A percentile compares a stretch with the other conserved stretches of the same genome.
These are phyloP conservation scores for Gossypium arboreum DNA, from an alignment of 345 rosid genomes.

Conservation along the genomic window DNA sequence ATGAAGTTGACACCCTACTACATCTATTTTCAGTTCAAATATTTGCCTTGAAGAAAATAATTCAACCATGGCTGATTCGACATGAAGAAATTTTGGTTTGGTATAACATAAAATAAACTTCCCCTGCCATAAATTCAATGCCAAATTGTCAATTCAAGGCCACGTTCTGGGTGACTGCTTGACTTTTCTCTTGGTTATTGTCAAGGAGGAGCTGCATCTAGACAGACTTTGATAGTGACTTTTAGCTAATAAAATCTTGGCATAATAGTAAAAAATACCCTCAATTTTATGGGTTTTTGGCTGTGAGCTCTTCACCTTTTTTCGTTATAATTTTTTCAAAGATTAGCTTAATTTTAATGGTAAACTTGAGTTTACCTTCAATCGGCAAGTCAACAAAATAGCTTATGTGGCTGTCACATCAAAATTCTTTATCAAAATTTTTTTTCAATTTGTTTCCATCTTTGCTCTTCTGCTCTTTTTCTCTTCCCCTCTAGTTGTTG, in stretches of 20 bases:
- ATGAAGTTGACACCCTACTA: background rate
- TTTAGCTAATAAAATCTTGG: background rate
- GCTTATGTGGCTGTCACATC: too few species aligned
- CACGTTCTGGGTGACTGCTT: background rate
- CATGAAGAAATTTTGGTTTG: background rate
- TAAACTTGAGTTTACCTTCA: too few species aligned
- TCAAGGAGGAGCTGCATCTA: background rate
- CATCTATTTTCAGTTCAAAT: background rate
- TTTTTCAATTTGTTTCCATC: too few species aligned
- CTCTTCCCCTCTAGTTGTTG: too few species aligned
- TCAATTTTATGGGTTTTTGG: too few species aligned
- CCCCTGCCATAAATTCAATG: background rate
- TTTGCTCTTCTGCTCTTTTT: too few species aligned
- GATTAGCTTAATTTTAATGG: fast-evolving
- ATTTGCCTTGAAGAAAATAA: background rate
- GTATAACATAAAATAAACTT: background rate
- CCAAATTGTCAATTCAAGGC: background rate
- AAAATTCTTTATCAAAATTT: too few species aligned
- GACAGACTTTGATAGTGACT: background rate
- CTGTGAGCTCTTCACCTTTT: too few species aligned
- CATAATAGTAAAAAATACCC: too few species aligned
- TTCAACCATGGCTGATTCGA: background rate
- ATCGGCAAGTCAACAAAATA: too few species aligned
- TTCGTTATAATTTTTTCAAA: too few species aligned
- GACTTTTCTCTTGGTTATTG: background rate